Conservation (phyloP, 306 rosid genomes). For the Lathyrus oleraceus region DNA sequence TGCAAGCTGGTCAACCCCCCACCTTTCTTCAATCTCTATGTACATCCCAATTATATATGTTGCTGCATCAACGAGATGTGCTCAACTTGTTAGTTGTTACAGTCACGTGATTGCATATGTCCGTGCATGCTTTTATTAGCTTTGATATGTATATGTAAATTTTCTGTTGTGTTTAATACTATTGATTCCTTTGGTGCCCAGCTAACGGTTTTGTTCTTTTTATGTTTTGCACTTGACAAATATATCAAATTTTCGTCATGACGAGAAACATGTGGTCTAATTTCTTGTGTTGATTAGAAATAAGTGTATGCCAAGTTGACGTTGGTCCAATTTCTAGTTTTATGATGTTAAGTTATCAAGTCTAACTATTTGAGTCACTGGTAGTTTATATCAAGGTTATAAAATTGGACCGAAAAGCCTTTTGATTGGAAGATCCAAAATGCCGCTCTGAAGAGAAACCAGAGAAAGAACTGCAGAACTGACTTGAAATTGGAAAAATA, state of each 20-base stretch:
- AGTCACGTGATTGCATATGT: slow-evolving; percentile 5
- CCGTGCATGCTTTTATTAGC: slow-evolving; percentile 17
- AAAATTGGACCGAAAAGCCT: too few relatives aligned
- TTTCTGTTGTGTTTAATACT: slow-evolving; percentile 8
- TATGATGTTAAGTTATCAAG: neutral
- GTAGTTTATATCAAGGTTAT: too few relatives aligned
- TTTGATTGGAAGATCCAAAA: too few relatives aligned
- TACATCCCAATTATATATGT: slow-evolving; percentile 17
- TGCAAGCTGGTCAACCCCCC: slow-evolving; percentile 17
- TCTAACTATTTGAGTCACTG: neutral
- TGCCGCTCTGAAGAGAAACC: too few relatives aligned
- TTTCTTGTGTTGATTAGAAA: neutral
- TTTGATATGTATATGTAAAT: slow-evolving; percentile 31
- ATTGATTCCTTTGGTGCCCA: slow-evolving; percentile 21
- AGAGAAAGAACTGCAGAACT: too few relatives aligned
- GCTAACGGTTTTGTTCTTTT: slow-evolving; percentile 1
- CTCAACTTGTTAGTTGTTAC: slow-evolving; percentile 1
- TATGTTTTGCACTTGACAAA: neutral
- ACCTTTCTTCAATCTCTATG: slow-evolving; percentile 15
- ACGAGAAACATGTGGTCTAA: neutral
- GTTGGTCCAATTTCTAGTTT: neutral
- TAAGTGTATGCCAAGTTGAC: neutral
- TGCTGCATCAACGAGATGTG: slow-evolving; percentile 11
- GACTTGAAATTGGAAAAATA: too few relatives aligned
- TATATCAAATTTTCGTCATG: neutral